These are phyloP conservation scores for Irpex lacteus DNA, from an alignment of 1,284 basidiomycete genomes.

Conservation along the genomic window DNA sequence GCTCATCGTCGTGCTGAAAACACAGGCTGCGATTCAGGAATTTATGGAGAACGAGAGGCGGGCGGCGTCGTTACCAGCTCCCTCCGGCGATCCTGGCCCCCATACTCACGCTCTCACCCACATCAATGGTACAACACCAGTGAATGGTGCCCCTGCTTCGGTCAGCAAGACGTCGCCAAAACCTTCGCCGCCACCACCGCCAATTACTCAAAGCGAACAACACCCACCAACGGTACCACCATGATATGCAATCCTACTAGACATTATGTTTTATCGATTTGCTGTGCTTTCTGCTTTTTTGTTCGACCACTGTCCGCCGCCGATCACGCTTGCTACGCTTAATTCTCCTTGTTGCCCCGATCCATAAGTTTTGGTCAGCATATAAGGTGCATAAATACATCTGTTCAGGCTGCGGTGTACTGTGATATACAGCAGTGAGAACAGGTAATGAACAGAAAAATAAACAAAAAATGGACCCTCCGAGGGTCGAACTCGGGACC, in stretches of 20 bases:
- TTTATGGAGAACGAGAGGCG: constrained; percentile 22
- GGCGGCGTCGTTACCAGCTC: not conserved
- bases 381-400: too few species aligned
- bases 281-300: too few species aligned
- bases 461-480: constrained; percentile 38
- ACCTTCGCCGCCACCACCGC: not conserved
- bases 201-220: not conserved
- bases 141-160: not conserved
- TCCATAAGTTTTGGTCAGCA: too few species aligned
- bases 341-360: too few species aligned
- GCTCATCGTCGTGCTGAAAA: constrained; percentile 30
- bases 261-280: too few species aligned
- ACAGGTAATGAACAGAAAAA: not conserved
- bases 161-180: not conserved
- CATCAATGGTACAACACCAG: not conserved
- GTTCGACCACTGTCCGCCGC: too few species aligned
- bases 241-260: too few species aligned
- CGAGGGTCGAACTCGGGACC: constrained; percentile 50
- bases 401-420: too few species aligned
- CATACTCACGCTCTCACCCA: not conserved
- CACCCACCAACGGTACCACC: too few species aligned
- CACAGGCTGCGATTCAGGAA: constrained; percentile 23
- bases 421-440: too few species aligned
- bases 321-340: too few species aligned
- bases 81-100: not conserved